Evolutionary conservation across 192 early-diverging fungal genomes (phyloP).

Genomic region (Coemansia sp.): DNA sequence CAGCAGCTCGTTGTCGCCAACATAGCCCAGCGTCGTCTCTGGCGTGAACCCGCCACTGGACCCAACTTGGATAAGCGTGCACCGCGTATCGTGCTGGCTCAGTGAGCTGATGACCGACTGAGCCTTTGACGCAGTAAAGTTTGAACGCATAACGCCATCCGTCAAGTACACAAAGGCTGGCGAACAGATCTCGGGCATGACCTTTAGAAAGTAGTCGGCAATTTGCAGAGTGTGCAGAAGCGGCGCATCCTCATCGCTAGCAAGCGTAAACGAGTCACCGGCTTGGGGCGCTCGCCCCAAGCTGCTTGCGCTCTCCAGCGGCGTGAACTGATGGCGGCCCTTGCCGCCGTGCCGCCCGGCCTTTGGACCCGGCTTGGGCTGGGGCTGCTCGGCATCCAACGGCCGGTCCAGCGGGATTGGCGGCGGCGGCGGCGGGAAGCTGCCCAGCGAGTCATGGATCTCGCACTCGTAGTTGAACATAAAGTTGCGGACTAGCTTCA

Average conservation of each 20-base stretch:
- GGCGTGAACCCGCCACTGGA: constrained; percentile 60
- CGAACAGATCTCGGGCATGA: constrained; percentile 53
- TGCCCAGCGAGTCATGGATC: constrained; percentile 39
- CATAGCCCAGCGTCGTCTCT: constrained; percentile 70
- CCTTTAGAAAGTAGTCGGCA: constrained; percentile 49
- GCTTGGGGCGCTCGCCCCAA: constrained; percentile 20
- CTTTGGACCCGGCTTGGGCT: background rate
- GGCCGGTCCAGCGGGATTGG: constrained; percentile 20
- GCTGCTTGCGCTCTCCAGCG: constrained; percentile 16
- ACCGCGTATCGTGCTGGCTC: constrained; percentile 58
- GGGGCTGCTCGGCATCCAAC: background rate
- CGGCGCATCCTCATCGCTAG: constrained; percentile 45
- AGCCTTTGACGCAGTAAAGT: constrained; percentile 59
- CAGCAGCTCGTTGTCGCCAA: constrained; percentile 73
- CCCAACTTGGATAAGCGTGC: constrained; percentile 73
- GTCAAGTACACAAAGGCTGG: constrained; percentile 62
- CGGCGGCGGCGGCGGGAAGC: constrained; percentile 49
- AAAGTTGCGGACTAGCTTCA: constrained; percentile 49
- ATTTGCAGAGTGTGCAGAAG: constrained; percentile 48
- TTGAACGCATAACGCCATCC: constrained; percentile 75
- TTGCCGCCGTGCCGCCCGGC: constrained; percentile 5
- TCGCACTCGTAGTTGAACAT: constrained; percentile 52
- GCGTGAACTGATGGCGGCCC: background rate
- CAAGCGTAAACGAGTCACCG: constrained; percentile 39
- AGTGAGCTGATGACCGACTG: constrained; percentile 49